Base-by-base conservation (phyloP, 2,329 filamentous ascomycete genomes). In the Emergomyces orientalis region DNA sequence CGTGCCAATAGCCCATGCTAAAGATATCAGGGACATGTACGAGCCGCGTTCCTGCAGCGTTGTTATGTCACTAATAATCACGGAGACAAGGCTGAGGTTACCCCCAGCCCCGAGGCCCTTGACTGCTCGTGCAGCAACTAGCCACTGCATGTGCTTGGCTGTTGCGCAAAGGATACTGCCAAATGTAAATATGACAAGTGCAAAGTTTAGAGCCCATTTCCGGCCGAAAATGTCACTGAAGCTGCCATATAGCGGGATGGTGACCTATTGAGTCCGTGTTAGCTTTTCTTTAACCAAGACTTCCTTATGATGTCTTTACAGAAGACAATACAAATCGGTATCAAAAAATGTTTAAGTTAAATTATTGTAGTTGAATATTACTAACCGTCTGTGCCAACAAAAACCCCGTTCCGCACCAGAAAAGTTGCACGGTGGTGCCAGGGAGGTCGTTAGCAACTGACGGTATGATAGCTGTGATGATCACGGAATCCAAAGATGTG, bases 51-150 rank as follows among this genome's bases (percentile, higher is more conserved):
- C 68, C 62, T 76, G 73, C 66, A 77, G 69, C 22, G 75, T 76
- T 63, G 83, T 83, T 57, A 84, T 62, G 67, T 84, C 81, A 9
- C 76, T 76, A 34, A 84, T 78, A 52, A 76, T 77, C 51, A 84
- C 78, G 61, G 78, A 77, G 3, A 80, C 77, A 59, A 84, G 63
- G 25, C 77, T 76, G 3, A 78, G 73, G 59, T 83, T 68, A 1
- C 80, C 81, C 1, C 78, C 80, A 14, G 76, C 80, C 1, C 79
- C 80, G 1, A 78, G 70, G 1, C 82, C 81, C 63, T 84, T 81
- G 8, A 84, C 66, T 0, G 77, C 75, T 51, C 82, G 74, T 1
- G 77, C 80, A 3, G 72, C 73, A 51, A 83, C 78, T 3, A 83
- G 69, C 75, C 79, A 78, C 0, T 68, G 54, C 63, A 80, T 78